Evolutionary conservation across 139 green algal genomes (phyloP), one percentile per base, ranked within the genome.

Genomic region (Micromonas pusilla): DNA sequence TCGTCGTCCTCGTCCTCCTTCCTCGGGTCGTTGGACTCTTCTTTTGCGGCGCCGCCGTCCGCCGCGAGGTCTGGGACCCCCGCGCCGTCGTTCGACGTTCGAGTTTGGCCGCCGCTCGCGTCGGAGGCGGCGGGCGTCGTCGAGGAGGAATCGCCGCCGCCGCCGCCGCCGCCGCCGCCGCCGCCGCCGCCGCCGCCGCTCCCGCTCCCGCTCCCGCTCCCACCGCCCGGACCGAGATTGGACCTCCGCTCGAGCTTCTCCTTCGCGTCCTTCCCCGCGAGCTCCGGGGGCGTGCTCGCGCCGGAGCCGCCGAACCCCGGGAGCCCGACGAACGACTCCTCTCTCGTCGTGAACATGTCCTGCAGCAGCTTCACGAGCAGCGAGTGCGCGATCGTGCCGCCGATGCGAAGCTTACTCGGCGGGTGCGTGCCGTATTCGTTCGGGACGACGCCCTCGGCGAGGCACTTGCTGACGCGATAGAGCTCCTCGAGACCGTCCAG

Each of bases 341-440:
- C 37, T 20, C 68, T 72, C 20, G 83, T 97, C 76, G 88, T 93
- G 25, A 84, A 88, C 78, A 98, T 77, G 84, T 98, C 94, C 31
- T 84, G 85, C 62, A 97, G 85, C 66, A 97, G 85, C 89, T 98
- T 98, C 68, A 87, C 90, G 81, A 97, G 84, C 79, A 97, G 87
- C 79, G 87, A 80, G 21, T 75, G 68, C 2, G 82, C 81, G 25
- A 91, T 89, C 73, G 80, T 73, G 1, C 23, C 34, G 1, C 81
- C 83, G 0, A 87, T 84, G 13, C 70, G 53, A 6, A 87, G 76
- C 70, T 87, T 87, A 28, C 30, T 52, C n/a, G 33, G 16, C 0
- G 77, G 57, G 21, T 77, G 64, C 32, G 85, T 83, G 54, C 84
- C 84, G 64, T 89, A 89, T 76, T 92, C 88, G 78, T 96, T 95